Conservation (phyloP, 768 basidiomycete genomes). For the Russula foetens region DNA sequence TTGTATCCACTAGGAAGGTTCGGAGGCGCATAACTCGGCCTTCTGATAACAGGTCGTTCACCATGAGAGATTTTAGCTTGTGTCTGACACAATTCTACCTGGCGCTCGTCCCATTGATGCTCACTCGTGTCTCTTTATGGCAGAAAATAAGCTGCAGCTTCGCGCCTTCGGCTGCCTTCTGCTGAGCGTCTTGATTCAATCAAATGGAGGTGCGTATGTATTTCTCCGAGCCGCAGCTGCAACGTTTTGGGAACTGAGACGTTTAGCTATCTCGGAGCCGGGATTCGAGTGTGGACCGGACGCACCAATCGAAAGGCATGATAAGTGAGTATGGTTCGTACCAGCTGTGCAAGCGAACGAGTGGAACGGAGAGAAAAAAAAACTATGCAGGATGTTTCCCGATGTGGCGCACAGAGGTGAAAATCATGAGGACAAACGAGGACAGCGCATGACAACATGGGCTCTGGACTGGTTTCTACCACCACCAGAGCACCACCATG, state of each 20-base stretch:
- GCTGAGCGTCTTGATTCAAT: neutral
- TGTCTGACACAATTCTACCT: neutral
- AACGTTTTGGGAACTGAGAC: neutral
- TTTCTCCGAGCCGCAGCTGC: neutral
- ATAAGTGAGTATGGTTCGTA: neutral
- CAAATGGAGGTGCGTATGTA: neutral
- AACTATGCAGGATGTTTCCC: neutral
- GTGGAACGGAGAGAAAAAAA: neutral
- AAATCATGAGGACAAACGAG: neutral
- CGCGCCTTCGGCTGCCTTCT: neutral
- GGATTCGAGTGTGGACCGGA: neutral
- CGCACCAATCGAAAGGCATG: neutral
- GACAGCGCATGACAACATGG: neutral
- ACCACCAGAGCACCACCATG: constrained; percentile 1
- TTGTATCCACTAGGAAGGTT: neutral
- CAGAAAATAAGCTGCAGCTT: neutral
- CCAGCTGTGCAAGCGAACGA: neutral
- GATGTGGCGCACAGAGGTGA: neutral
- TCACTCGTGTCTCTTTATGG: neutral
- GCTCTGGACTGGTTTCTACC: neutral
- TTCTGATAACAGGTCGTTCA: neutral
- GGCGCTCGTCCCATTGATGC: neutral
- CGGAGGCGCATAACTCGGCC: neutral
- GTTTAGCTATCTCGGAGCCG: neutral
- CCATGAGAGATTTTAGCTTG: neutral